A percentile compares a stretch with the other conserved stretches of the same genome.
Evolutionary conservation across 257 asterid species (phyloP).

Genomic region (Nicotiana sylvestris): DNA sequence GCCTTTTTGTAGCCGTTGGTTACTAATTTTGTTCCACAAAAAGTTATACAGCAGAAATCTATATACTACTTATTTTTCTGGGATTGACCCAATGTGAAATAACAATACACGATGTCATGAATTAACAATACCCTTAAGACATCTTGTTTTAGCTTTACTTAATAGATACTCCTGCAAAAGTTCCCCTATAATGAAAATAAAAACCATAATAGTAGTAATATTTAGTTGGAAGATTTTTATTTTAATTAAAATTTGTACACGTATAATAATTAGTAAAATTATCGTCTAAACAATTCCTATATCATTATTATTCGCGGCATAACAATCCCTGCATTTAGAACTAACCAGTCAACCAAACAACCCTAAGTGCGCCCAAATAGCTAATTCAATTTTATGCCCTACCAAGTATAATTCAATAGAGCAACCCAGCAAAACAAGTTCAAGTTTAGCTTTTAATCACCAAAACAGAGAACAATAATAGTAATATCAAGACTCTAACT

Average conservation of each 20-base stretch:
- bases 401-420: neutral
- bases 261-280: too few relatives aligned
- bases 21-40: neutral
- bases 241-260: too few relatives aligned
- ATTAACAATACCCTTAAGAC: neutral
- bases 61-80: neutral
- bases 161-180: too few relatives aligned
- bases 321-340: too few relatives aligned
- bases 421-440: neutral
- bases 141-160: too few relatives aligned
- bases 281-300: too few relatives aligned
- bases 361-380: too few relatives aligned
- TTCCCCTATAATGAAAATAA: too few relatives aligned
- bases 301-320: too few relatives aligned
- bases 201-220: too few relatives aligned
- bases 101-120: neutral
- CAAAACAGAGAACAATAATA: neutral
- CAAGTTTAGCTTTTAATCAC: neutral
- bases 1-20: neutral
- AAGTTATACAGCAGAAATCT: neutral
- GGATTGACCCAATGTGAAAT: neutral
- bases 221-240: too few relatives aligned
- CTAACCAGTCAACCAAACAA: too few relatives aligned
- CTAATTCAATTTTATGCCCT: neutral
- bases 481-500: neutral